Percentiles rank a stretch among this genome's conserved stretches.
These are phyloP conservation scores for Fusarium camptoceras DNA, from an alignment of 2,329 filamentous ascomycete species.

Conservation along the genomic window DNA sequence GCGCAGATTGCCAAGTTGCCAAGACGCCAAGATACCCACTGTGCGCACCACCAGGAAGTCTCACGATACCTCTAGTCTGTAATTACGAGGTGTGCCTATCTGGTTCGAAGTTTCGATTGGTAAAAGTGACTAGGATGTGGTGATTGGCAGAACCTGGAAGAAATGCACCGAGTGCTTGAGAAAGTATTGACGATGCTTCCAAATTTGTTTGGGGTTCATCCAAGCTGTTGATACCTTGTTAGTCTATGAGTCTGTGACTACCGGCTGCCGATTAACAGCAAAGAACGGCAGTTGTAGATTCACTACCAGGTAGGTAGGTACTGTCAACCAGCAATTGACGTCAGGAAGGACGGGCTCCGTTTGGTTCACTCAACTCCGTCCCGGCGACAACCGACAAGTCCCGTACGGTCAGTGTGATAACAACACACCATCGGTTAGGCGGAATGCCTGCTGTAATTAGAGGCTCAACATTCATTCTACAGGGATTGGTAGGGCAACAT, in stretches of 20 bases:
- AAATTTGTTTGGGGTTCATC: neutral
- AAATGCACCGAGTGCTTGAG: conserved; percentile 2
- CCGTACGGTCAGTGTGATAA: conserved; percentile 29
- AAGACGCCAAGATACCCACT: conserved; percentile 42
- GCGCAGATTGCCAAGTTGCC: conserved; percentile 33
- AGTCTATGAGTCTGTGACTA: neutral
- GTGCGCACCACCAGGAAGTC: conserved; percentile 40
- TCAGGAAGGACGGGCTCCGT: conserved; percentile 33
- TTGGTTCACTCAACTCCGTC: conserved; percentile 4
- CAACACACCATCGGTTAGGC: conserved; percentile 18
- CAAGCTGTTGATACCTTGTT: neutral
- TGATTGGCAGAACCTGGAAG: conserved; percentile 19
- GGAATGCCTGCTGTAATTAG: conserved; percentile 3
- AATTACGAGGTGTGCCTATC: conserved; percentile 13
- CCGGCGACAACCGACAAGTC: conserved; percentile 15
- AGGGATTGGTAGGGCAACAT: conserved; percentile 23
- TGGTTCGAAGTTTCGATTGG: conserved; percentile 1
- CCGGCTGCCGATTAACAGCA: neutral
- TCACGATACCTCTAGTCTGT: conserved; percentile 16
- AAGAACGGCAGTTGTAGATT: conserved; percentile 8
- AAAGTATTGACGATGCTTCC: neutral
- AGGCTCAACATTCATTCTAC: conserved; percentile 21
- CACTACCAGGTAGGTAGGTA: conserved; percentile 20
- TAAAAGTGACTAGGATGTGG: conserved; percentile 25
- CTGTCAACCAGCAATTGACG: conserved; percentile 23